Conservation (phyloP, 2,329 filamentous ascomycete species). For the Claviceps pusilla region DNA sequence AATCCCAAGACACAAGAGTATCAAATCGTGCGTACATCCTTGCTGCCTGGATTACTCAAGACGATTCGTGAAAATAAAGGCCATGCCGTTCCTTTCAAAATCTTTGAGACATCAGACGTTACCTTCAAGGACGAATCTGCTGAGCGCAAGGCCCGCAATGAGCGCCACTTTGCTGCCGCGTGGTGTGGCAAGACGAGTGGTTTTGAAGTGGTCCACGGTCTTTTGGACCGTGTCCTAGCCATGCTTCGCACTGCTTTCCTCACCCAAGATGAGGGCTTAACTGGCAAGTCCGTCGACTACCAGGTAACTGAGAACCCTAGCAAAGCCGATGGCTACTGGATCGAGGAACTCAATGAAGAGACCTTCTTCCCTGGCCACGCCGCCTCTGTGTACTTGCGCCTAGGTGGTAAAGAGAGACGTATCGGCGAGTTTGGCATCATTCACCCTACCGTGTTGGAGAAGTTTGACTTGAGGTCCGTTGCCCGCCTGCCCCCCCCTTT, state of each 20-base stretch:
- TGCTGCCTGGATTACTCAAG: conserved; percentile 80
- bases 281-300: conserved; percentile 34
- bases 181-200: conserved; percentile 90
- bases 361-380: conserved; percentile 88
- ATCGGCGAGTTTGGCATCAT: conserved; percentile 90
- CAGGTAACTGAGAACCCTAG: conserved; percentile 37
- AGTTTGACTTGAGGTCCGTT: conserved; percentile 69
- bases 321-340: conserved; percentile 71
- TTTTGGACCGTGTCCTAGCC: conserved; percentile 78
- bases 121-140: conserved; percentile 71
- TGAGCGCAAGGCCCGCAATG: conserved; percentile 81
- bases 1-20: conserved; percentile 92
- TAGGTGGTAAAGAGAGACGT: conserved; percentile 56
- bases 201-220: conserved; percentile 88
- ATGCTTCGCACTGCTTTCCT: conserved; percentile 82
- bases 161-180: conserved; percentile 88
- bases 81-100: conserved; percentile 74
- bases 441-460: conserved; percentile 83
- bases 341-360: conserved; percentile 77
- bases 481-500: neutral
- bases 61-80: conserved; percentile 88
- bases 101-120: conserved; percentile 84
- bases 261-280: conserved; percentile 54
- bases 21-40: conserved; percentile 76
- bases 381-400: conserved; percentile 65